Evolutionary conservation across 257 asterid genomes (phyloP), one percentile per base, ranked within the genome.

Genomic region (Solanum chiquidenum): DNA sequence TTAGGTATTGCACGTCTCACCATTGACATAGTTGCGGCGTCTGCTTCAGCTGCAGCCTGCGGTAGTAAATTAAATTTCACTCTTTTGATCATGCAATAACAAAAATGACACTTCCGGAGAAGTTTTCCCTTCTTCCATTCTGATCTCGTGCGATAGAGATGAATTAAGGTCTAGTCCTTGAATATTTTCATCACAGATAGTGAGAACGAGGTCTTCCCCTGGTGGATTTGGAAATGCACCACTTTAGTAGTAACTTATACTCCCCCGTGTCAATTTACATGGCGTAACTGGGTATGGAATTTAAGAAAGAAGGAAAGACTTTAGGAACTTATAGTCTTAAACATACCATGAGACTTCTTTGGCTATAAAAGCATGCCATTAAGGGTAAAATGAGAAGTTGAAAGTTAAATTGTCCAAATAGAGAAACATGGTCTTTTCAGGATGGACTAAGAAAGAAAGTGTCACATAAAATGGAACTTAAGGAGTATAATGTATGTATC

Each of bases 21-120:
- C 95, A 95, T 94, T 6, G 99, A 94, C 98, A 96, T 94, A 37
- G 98, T 95, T 52, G 99, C 98, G 14, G 99, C 91, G 89, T 96
- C 99, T 71, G 95, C 99, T 93, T 96, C 99, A 34, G 99, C 99
- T 86, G 99, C 99, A 86, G 99, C 99, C 98, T 96, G 86, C 88
- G 31, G 46, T n/a, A 84, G 23, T 64, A 58, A 89, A 85, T 80
- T 79, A 44, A 25, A 60, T 46, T 38, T 76, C 83, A 40, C 35
- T 75, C 35, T 3, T 6, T 29, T n/a, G 34, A 12, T 23, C 79
- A 72, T 31, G 44, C 79, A 72, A 72, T 33, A 31, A 71, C 35
- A 71, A 71, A 31, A 31, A 12, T 6, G 11, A 16, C 49, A 20
- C 49, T 35, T 73, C n/a, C 1, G 9, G 9, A 35, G 82, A 73